Conservation (phyloP, 176 grass and related monocot genomes). For the Oryza longistaminata region DNA sequence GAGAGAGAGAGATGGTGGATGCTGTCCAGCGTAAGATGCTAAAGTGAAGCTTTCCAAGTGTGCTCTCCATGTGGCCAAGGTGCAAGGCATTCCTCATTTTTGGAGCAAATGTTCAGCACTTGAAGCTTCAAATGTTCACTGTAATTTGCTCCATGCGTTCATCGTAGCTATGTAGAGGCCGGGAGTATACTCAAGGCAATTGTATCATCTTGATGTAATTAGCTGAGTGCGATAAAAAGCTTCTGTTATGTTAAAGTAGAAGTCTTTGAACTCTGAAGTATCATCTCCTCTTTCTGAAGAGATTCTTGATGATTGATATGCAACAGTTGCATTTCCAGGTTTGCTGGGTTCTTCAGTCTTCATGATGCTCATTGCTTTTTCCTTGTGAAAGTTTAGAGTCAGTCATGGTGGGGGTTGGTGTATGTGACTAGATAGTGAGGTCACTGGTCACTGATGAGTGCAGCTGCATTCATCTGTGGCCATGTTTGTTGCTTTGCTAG, state of each 20-base stretch:
- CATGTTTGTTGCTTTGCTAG: slow-evolving; percentile 16
- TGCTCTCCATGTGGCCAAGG: slow-evolving; percentile 32
- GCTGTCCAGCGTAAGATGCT: neutral
- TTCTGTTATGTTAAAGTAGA: no score
- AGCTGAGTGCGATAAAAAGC: no score
- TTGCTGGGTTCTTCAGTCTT: neutral
- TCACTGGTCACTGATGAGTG: neutral
- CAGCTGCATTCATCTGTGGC: neutral
- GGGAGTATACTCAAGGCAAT: no score
- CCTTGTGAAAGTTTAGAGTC: neutral
- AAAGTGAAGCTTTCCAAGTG: slow-evolving; percentile 16
- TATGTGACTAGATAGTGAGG: neutral
- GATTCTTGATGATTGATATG: neutral
- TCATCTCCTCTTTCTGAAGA: neutral
- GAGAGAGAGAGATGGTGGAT: neutral
- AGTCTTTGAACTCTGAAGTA: neutral
- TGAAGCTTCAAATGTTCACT: no score
- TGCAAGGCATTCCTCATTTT: neutral
- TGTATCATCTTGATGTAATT: no score
- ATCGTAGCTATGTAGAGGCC: no score
- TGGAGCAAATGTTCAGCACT: neutral
- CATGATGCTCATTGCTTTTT: neutral
- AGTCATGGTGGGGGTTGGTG: neutral
- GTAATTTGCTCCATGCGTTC: no score
- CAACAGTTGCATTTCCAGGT: neutral